Base-by-base conservation (phyloP, 2,329 filamentous ascomycete genomes). In the Kalmusia sp. region DNA sequence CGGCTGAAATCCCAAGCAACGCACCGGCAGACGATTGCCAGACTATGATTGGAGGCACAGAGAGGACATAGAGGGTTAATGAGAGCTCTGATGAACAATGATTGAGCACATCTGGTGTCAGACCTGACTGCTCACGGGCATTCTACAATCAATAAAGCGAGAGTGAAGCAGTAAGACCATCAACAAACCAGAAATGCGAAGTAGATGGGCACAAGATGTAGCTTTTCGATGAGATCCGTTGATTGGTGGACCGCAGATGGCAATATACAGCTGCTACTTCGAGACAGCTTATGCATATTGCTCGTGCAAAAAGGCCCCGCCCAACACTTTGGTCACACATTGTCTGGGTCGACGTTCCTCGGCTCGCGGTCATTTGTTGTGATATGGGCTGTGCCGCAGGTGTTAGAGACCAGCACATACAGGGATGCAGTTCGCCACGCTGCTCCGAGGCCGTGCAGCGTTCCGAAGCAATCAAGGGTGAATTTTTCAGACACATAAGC, bases 261-360 rank as follows among this genome's bases (percentile, higher is more conserved):
- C 49, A 59, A 59, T 59, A 50, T 57, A 53, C 30, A 45, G 39
- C 27, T 49, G 49, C 40, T 28, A 47, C 55, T 40, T 54, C 53
- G 46, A 62, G 54, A 57, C 45, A 57, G 53, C 54, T 61, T 44
- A 39, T 54, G 59, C 56, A 59, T 48, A 56, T 57, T 62, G 51
- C 57, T 52, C 49, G 35, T 49, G 53, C 52, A 57, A 51, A 41
- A 47, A n/a, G 33, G 22, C 38, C 21, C 50, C 33, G 30, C 43
- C 41, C 43, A 46, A 31, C 46, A 33, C 35, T 49, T 19, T 40
- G 17, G 12, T 25, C 15, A 12, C 24, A 21, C 44, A 14, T 6
- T 37, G 25, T 38, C 17, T 30, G 28, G 12, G 44, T 24, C 19
- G 15, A 37, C 8, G 19, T 47, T 40, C n/a, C 35, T 39, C 30